Evolutionary conservation across 2,329 filamentous ascomycete species (phyloP).

Genomic region (Arthroderma sp.): DNA sequence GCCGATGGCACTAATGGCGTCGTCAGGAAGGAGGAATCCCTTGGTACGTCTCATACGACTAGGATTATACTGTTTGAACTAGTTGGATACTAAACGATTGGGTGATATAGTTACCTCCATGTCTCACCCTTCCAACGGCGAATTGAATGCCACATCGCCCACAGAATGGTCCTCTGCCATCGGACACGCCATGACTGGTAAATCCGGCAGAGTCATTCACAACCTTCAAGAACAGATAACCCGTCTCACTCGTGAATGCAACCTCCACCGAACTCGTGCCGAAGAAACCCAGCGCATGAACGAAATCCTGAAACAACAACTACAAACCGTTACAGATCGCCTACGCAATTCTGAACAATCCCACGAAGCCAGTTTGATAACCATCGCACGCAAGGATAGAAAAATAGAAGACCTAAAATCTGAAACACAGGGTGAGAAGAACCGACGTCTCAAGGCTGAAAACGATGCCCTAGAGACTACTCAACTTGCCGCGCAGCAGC

Average conservation of each 20-base stretch:
- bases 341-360: constrained; percentile 35
- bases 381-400: constrained; percentile 37
- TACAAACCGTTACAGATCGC: constrained; percentile 36
- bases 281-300: constrained; percentile 39
- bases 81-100: neutral
- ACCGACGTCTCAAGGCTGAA: constrained; percentile 32
- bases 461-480: constrained; percentile 27
- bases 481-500: constrained; percentile 30
- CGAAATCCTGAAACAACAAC: constrained; percentile 35
- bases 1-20: constrained; percentile 15
- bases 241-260: constrained; percentile 37
- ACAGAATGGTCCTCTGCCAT: constrained; percentile 41
- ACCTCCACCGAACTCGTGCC: constrained; percentile 33
- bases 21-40: neutral
- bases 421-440: constrained; percentile 33
- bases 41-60: neutral
- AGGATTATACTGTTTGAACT: neutral
- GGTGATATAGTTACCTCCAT: neutral
- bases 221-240: constrained; percentile 41
- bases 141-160: constrained; percentile 7
- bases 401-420: constrained; percentile 36
- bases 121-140: neutral
- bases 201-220: constrained; percentile 41
- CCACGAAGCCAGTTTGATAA: constrained; percentile 36
- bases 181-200: constrained; percentile 39